Conservation (phyloP, 2,329 filamentous ascomycete genomes). For the Tolypocladium amazonense region DNA sequence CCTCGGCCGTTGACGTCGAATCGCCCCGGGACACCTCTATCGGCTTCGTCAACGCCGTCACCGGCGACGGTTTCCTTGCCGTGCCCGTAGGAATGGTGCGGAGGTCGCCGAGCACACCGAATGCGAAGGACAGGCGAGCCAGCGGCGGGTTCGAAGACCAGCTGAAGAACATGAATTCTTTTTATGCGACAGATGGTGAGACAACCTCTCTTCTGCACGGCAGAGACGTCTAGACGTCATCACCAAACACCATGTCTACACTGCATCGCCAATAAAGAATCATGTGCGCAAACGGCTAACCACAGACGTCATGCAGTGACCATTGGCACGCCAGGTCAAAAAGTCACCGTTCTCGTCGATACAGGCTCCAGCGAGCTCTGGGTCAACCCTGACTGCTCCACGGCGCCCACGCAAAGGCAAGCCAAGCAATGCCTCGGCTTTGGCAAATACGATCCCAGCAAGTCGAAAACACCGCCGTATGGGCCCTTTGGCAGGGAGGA, state of each 20-base stretch:
- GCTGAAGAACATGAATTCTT: conserved; percentile 25
- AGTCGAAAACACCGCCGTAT: conserved; percentile 26
- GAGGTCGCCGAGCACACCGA: conserved; percentile 6
- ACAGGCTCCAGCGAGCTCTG: conserved; percentile 45
- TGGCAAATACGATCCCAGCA: conserved; percentile 31
- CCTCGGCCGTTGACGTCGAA: background rate
- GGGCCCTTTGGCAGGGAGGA: conserved; percentile 26
- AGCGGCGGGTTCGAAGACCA: conserved; percentile 17
- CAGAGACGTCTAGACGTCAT: background rate
- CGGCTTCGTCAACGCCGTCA: conserved; percentile 16
- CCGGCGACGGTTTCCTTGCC: conserved; percentile 25
- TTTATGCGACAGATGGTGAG: conserved; percentile 28
- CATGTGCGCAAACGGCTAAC: background rate
- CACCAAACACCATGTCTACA: background rate
- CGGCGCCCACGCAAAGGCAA: conserved; percentile 22
- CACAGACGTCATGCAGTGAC: conserved; percentile 20
- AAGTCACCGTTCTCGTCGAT: conserved; percentile 35
- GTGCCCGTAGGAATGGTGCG: conserved; percentile 23
- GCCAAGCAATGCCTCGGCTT: conserved; percentile 26
- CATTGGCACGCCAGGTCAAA: conserved; percentile 31
- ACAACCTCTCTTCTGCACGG: background rate
- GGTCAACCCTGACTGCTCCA: conserved; percentile 40
- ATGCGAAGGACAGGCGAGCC: conserved; percentile 10
- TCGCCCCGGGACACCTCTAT: background rate
- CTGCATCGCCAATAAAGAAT: background rate